Evolutionary conservation across 768 basidiomycete species (phyloP), one percentile per base, ranked within the genome.

Genomic region (Agrocybe praecox): DNA sequence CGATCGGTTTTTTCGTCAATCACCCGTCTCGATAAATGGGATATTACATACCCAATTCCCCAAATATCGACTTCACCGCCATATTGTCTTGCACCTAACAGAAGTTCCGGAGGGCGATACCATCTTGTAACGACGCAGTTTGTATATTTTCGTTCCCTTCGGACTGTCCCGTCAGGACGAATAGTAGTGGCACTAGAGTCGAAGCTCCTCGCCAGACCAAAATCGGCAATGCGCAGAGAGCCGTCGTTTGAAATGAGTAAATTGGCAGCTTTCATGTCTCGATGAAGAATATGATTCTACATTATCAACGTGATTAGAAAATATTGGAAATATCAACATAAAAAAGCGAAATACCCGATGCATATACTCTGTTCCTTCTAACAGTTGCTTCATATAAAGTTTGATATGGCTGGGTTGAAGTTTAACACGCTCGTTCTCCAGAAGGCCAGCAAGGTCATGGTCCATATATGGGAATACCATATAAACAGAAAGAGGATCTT

Each of bases 391-490:
- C 87, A 96, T 92, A 71, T 98, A 96, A 24, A 96, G 76, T 75
- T 98, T 99, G 74, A 98, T 95, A 59, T 94, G 87, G 63, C 89
- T 89, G 8, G 88, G 86, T 49, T 84, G 83, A 3, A 96, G 76
- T 63, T 89, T 88, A 56, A 95, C 95, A 23, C 90, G 83, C 57
- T 92, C 89, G 67, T 98, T 98, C 72, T 96, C 93, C 57, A 99
- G 75, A 36, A 98, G 72, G 2, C 97, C 97, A 2, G 96, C 94
- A 11, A 99, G 84, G 73, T 99, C 97, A 66, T 99, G 96, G 66
- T 98, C 97, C 97, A 98, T 98, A 74, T 98, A 99, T 0, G 97
- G 97, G 67, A 98, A 99, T 42, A 98, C 96, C 94, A 98, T 97
- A 74, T 92, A 97, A 14, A 98, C 92, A 4, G 92, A 92, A 52